Evolutionary conservation across 306 rosid species (phyloP).

Genomic region (Vigna angularis): DNA sequence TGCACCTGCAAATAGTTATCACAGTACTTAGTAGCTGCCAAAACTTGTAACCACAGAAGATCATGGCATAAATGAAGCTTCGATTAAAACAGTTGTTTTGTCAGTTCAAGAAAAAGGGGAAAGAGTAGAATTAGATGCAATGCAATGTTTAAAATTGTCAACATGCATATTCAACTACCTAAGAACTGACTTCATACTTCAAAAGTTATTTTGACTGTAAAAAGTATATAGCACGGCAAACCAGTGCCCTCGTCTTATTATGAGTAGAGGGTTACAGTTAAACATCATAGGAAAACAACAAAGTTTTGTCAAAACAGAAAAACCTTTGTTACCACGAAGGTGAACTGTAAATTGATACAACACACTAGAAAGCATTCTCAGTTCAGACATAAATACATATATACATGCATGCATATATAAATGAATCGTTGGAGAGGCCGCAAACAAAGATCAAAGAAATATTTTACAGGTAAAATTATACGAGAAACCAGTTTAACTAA

Average conservation of each 20-base stretch:
- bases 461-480: not conserved
- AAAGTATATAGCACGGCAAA: not conserved
- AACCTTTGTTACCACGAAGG: not conserved
- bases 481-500: not conserved
- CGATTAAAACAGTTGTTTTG: conserved; percentile 15
- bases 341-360: not conserved
- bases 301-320: not conserved
- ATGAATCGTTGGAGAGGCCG: not conserved
- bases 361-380: not conserved
- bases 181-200: not conserved
- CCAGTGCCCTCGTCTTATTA: not conserved
- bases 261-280: not conserved
- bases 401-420: not conserved
- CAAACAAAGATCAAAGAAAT: not conserved
- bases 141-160: not conserved
- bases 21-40: conserved; percentile 18
- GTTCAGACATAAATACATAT: not conserved
- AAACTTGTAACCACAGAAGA: conserved; percentile 18
- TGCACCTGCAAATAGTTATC: conserved; percentile 53
- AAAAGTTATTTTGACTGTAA: not conserved
- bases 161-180: not conserved
- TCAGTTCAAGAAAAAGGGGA: not conserved
- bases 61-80: not conserved
- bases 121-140: not conserved
- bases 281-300: not conserved